Conservation (phyloP, 169 alveolate species). For the Eimeria praecox region DNA sequence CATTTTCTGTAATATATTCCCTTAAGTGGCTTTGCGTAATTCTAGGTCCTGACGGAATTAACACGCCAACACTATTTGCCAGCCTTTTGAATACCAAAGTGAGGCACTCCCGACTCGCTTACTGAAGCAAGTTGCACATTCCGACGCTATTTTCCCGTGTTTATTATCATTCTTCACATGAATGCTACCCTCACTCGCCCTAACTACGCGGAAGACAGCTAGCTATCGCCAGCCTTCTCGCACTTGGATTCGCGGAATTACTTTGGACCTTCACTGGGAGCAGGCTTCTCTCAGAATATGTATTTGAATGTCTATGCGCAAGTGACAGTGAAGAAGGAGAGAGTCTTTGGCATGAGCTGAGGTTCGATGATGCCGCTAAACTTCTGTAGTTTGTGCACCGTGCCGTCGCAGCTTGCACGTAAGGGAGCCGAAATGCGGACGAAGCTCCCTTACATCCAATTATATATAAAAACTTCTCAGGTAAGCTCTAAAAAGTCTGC, state of each 20-base stretch:
- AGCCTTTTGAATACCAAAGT: background rate
- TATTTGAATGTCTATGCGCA: background rate
- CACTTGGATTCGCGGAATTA: background rate
- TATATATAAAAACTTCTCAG: background rate
- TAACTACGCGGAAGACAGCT: background rate
- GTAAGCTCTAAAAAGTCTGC: background rate
- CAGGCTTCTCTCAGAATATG: background rate
- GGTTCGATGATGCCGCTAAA: background rate
- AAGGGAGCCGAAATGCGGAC: background rate
- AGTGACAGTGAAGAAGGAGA: background rate
- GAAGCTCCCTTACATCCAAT: background rate
- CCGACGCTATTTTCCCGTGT: no score
- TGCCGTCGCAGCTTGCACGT: background rate
- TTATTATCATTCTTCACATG: background rate
- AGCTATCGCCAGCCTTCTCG: background rate
- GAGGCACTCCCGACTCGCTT: background rate
- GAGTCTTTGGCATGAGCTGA: background rate
- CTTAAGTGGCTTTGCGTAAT: background rate
- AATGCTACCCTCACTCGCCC: background rate
- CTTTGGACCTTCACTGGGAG: background rate
- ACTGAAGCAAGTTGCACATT: background rate
- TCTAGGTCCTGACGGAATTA: background rate
- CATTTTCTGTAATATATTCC: background rate
- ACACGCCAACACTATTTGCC: background rate
- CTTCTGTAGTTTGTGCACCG: background rate